Evolutionary conservation across 352 stramenopile species (phyloP).

Genomic region (Sclerospora graminicola): DNA sequence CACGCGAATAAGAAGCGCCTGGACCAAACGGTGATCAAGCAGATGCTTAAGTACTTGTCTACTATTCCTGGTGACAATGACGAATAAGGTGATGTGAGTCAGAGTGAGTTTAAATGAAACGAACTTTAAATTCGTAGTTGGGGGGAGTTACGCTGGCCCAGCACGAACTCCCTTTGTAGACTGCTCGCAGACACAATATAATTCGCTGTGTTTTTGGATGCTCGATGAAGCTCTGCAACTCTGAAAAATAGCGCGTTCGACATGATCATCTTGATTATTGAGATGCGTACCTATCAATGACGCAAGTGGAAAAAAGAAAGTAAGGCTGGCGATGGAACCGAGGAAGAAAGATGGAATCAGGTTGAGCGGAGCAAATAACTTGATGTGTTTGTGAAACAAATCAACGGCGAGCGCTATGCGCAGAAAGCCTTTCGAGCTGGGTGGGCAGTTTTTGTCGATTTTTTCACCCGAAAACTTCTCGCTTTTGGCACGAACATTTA

Average conservation of each 20-base stretch:
- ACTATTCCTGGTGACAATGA: too few species aligned
- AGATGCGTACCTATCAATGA: too few species aligned
- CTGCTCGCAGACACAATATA: too few species aligned
- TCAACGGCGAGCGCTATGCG: conserved; percentile 44
- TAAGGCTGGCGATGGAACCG: too few species aligned
- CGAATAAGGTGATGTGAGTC: not conserved
- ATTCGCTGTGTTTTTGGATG: too few species aligned
- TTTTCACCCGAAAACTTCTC: conserved; percentile 60
- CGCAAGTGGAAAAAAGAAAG: too few species aligned
- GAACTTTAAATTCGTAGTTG: too few species aligned
- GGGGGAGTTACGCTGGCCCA: too few species aligned
- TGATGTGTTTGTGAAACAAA: conserved; percentile 70
- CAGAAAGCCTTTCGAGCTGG: conserved; percentile 55
- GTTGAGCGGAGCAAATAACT: conserved; percentile 31
- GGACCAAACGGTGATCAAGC: conserved; percentile 76
- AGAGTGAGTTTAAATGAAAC: not conserved
- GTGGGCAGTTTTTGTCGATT: conserved; percentile 76
- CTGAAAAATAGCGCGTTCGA: too few species aligned
- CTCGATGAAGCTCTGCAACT: too few species aligned
- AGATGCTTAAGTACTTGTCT: conserved; percentile 79
- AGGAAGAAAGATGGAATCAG: conserved; percentile 14
- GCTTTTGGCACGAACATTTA: conserved; percentile 65
- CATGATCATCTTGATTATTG: too few species aligned
- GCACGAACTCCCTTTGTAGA: too few species aligned
- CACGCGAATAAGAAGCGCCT: conserved; percentile 68